A percentile compares a stretch with the other conserved stretches of the same genome.
phyloP scores from a whole-genome alignment of 2,329 filamentous ascomycete genomes.

The Aspergillus tamarii region DNA sequence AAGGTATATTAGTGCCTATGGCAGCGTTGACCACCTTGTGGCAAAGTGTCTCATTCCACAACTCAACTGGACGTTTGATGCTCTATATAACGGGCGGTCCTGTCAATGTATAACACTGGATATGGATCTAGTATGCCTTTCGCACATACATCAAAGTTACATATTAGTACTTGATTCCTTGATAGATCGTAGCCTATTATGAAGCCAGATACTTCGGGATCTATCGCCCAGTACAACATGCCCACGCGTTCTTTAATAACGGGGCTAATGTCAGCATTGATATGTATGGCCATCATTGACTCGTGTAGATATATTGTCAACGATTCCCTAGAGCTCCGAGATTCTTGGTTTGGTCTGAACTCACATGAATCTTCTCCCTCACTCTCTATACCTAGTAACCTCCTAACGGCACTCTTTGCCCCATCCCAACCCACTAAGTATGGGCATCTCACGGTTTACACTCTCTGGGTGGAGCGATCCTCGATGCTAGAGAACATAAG shows the following conservation, averaged over 20 bases:
- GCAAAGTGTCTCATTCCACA: constrained; percentile 39
- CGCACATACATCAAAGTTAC: constrained; percentile 46
- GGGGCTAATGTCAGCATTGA: constrained; percentile 46
- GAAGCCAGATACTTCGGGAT: constrained; percentile 48
- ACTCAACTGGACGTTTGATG: constrained; percentile 36
- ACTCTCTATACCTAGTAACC: constrained; percentile 37
- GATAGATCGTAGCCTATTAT: constrained; percentile 42
- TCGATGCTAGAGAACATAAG: constrained; percentile 34
- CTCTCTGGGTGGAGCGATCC: constrained; percentile 27
- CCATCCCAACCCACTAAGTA: constrained; percentile 45
- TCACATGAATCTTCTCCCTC: constrained; percentile 50
- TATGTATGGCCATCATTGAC: constrained; percentile 52
- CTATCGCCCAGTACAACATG: constrained; percentile 52
- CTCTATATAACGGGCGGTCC: constrained; percentile 24
- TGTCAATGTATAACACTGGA: background rate
- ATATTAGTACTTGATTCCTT: constrained; percentile 48
- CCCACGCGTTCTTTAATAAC: constrained; percentile 43
- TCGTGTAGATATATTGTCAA: background rate
- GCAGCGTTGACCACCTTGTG: constrained; percentile 37
- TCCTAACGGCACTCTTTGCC: constrained; percentile 34
- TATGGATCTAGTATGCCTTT: background rate
- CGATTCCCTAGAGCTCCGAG: no score
- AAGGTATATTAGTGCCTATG: constrained; percentile 30
- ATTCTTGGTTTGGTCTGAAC: constrained; percentile 37
- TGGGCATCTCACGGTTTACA: constrained; percentile 33